phyloP scores from a whole-genome alignment of 2,329 filamentous ascomycete genomes.

The Botrytis galanthina region DNA sequence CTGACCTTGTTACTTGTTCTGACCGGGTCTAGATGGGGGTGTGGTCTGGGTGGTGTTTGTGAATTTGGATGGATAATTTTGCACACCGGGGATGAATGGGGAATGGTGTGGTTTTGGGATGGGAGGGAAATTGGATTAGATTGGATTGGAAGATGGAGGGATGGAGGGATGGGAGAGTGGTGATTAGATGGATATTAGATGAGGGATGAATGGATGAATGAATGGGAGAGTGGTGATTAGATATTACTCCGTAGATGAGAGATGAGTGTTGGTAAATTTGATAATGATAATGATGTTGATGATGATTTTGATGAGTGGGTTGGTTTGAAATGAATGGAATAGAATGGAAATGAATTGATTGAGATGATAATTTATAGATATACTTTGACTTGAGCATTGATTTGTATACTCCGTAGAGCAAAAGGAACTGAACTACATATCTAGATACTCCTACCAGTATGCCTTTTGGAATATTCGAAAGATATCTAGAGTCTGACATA shows the following conservation, averaged over 20 bases:
- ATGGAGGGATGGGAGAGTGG: not conserved
- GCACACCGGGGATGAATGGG: conserved; percentile 1
- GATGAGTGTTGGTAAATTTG: conserved; percentile 2
- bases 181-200: no score
- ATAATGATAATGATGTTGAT: not conserved
- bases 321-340: not conserved
- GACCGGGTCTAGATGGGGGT: not conserved
- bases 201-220: not conserved
- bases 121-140: not conserved
- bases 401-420: not conserved
- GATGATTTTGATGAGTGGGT: not conserved
- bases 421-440: not conserved
- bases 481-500: not conserved
- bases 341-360: not conserved
- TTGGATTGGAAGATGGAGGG: not conserved
- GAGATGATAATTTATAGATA: not conserved
- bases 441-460: no score
- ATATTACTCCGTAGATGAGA: not conserved
- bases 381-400: not conserved
- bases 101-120: not conserved
- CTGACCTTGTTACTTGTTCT: not conserved
- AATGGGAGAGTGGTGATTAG: not conserved
- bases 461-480: not conserved
- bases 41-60: not conserved
- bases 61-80: not conserved